Conservation (phyloP, 345 rosid genomes). For the Populus davidiana region DNA sequence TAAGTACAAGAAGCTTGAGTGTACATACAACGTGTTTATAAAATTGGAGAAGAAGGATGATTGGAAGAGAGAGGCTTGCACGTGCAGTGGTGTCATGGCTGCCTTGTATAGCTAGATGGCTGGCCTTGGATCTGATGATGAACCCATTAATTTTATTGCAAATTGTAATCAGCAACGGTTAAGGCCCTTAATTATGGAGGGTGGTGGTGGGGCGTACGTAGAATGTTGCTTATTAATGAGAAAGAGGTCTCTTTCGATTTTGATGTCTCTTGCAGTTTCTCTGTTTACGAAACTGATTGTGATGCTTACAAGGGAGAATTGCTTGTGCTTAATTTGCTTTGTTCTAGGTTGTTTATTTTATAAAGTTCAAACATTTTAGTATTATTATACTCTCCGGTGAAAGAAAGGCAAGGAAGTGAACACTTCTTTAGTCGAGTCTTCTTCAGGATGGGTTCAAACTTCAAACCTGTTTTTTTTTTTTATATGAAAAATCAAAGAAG, state of each 20-base stretch:
- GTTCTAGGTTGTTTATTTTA: neutral
- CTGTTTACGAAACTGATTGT: conserved; percentile 14
- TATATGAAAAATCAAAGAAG: too few relatives aligned
- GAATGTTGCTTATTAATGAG: conserved; percentile 36
- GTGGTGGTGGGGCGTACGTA: conserved; percentile 1
- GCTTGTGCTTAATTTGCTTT: neutral
- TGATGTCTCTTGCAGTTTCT: conserved; percentile 9
- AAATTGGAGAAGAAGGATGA: neutral
- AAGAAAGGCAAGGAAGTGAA: too few relatives aligned
- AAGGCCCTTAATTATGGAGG: neutral
- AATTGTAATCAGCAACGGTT: neutral
- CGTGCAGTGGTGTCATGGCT: conserved; percentile 22
- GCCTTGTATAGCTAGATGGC: neutral
- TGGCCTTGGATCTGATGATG: conserved; percentile 41
- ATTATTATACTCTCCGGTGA: too few relatives aligned
- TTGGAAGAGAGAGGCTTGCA: conserved; percentile 7
- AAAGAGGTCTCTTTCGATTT: conserved; percentile 24
- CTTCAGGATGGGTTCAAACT: too few relatives aligned
- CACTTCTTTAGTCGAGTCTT: too few relatives aligned
- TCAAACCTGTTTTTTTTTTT: too few relatives aligned
- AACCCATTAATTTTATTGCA: conserved; percentile 8
- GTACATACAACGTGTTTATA: neutral
- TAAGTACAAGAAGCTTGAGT: neutral
- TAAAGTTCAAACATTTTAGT: neutral
- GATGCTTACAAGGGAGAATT: conserved; percentile 9